Conservation (phyloP, 495 filamentous ascomycete genomes). For the Penicillium coprophilum region DNA sequence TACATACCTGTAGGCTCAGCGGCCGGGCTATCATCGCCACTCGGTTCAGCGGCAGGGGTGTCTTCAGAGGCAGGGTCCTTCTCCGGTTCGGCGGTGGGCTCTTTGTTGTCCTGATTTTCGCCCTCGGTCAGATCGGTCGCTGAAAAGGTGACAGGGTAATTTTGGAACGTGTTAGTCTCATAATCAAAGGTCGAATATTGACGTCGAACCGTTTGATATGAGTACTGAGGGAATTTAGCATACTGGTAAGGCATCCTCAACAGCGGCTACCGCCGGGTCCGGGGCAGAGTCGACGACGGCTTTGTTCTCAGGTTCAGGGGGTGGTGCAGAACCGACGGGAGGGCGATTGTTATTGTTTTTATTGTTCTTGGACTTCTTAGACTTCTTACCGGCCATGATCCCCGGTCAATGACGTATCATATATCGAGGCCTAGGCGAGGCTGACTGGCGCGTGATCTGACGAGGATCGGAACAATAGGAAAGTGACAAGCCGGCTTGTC, state of each 20-base stretch:
- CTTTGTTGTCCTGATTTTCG: slow-evolving; percentile 42
- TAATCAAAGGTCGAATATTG: slow-evolving; percentile 44
- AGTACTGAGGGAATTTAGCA: slow-evolving; percentile 41
- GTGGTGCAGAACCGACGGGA: slow-evolving; percentile 30
- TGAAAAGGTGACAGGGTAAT: slow-evolving; percentile 37
- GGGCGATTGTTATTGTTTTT: slow-evolving; percentile 35
- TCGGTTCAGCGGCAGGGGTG: slow-evolving; percentile 25
- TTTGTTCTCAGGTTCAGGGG: slow-evolving; percentile 22
- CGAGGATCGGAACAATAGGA: slow-evolving; percentile 34
- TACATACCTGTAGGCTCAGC: slow-evolving; percentile 31
- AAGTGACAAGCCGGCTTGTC: slow-evolving; percentile 33
- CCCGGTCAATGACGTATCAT: slow-evolving; percentile 37
- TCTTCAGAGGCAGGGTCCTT: slow-evolving; percentile 27
- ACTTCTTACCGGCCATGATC: slow-evolving; percentile 38
- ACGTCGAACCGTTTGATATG: slow-evolving; percentile 41
- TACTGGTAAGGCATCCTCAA: slow-evolving; percentile 45
- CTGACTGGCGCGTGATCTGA: slow-evolving; percentile 28
- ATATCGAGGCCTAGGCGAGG: slow-evolving; percentile 25
- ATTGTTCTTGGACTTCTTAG: slow-evolving; percentile 39
- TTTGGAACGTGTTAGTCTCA: slow-evolving; percentile 35
- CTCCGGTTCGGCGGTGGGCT: slow-evolving; percentile 27
- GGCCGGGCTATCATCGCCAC: slow-evolving; percentile 7
- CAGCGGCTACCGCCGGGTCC: slow-evolving; percentile 33
- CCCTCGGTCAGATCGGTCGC: slow-evolving; percentile 38
- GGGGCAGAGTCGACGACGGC: slow-evolving; percentile 20